These are phyloP conservation scores for Speleostelium caveatum DNA, from an alignment of 78 protist genomes.

Conservation along the genomic window DNA sequence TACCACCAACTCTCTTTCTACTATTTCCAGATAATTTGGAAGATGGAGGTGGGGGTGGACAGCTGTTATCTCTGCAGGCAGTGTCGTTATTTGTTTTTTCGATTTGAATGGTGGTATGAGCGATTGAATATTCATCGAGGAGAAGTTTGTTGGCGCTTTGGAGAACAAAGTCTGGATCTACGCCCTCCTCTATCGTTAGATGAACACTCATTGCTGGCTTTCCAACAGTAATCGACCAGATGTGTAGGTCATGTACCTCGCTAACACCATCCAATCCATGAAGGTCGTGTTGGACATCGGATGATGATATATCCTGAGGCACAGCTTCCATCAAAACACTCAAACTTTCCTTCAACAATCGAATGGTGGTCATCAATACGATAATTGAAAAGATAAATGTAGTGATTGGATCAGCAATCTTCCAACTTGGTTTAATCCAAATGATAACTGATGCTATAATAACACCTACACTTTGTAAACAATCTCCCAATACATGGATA, in stretches of 20 bases:
- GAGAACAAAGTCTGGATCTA: conserved; percentile 29
- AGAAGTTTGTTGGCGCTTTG: conserved; percentile 47
- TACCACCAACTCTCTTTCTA: no score
- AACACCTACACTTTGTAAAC: conserved; percentile 89
- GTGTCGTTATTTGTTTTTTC: conserved; percentile 32
- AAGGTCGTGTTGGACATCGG: conserved; percentile 31
- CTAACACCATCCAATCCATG: conserved; percentile 51
- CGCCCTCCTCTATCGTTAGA: conserved; percentile 20
- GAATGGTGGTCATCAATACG: conserved; percentile 76
- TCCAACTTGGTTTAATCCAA: conserved; percentile 82
- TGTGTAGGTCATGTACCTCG: conserved; percentile 89
- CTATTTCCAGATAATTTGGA: background rate
- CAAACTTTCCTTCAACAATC: conserved; percentile 43
- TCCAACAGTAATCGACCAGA: conserved; percentile 87
- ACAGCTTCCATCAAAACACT: conserved; percentile 84
- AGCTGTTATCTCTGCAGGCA: conserved; percentile 7
- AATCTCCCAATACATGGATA: conserved; percentile 91
- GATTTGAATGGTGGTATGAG: conserved; percentile 88
- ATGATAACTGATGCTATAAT: conserved; percentile 81
- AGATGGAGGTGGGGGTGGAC: conserved; percentile 6
- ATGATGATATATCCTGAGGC: conserved; percentile 48
- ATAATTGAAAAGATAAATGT: conserved; percentile 85
- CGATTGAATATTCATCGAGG: conserved; percentile 35
- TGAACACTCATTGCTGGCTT: conserved; percentile 80
- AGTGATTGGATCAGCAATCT: conserved; percentile 89